Evolutionary conservation across 2,329 filamentous ascomycete species (phyloP).

Genomic region (Aspergillus jensenii): DNA sequence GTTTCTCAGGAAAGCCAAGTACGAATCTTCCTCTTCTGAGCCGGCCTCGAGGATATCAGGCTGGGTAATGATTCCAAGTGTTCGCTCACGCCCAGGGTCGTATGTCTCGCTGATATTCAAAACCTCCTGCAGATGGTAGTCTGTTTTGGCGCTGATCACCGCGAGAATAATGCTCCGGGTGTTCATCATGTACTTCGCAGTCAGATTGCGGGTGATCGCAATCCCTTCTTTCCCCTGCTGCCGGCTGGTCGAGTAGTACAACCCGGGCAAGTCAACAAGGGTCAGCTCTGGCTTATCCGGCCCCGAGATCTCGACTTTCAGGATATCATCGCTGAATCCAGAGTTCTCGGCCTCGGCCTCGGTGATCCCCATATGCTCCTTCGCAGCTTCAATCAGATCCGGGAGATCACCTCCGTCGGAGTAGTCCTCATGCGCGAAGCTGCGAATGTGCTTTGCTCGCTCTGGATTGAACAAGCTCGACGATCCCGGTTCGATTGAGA

Average conservation of each 20-base stretch:
- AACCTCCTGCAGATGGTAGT: constrained; percentile 60
- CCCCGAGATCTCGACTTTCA: constrained; percentile 60
- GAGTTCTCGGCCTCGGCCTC: constrained; percentile 18
- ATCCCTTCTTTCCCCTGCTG: constrained; percentile 55
- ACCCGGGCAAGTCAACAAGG: constrained; percentile 62
- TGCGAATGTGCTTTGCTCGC: background rate
- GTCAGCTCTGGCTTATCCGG: constrained; percentile 62
- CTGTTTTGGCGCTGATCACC: constrained; percentile 51
- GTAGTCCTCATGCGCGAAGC: constrained; percentile 14
- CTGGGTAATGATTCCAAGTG: constrained; percentile 51
- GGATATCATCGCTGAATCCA: constrained; percentile 46
- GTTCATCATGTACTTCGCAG: constrained; percentile 56
- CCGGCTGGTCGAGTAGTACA: constrained; percentile 54
- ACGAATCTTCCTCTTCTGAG: constrained; percentile 38
- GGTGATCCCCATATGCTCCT: constrained; percentile 51
- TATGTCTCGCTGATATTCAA: constrained; percentile 46
- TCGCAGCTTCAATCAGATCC: constrained; percentile 54
- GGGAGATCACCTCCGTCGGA: constrained; percentile 35
- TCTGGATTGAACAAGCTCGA: constrained; percentile 16
- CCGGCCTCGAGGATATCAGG: constrained; percentile 40
- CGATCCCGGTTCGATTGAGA: constrained; percentile 43
- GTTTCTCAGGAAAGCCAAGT: constrained; percentile 41
- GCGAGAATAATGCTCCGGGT: constrained; percentile 61
- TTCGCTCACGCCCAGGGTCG: constrained; percentile 34
- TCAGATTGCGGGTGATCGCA: constrained; percentile 51